Conservation (phyloP, 2,329 filamentous ascomycete genomes). For the Xylaria sp. region DNA sequence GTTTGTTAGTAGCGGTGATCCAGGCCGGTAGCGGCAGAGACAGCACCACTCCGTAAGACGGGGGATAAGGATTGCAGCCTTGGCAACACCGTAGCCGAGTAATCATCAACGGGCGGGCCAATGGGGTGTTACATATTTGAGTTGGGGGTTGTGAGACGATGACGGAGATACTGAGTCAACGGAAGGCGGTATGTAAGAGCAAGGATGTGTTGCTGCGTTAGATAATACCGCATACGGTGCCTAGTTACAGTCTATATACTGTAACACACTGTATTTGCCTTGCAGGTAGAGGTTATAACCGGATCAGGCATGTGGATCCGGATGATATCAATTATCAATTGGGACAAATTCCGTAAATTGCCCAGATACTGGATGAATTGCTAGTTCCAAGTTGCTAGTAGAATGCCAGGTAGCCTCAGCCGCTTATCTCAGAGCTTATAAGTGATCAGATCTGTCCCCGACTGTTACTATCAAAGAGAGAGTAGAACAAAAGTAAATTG, state of each 20-base stretch:
- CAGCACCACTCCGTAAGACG: constrained; percentile 16
- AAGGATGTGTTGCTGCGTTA: not conserved
- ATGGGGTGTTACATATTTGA: constrained; percentile 41
- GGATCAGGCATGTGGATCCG: constrained; percentile 28
- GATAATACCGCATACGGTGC: not conserved
- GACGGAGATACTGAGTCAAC: constrained; percentile 27
- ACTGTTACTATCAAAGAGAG: not conserved
- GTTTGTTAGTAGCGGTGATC: constrained; percentile 34
- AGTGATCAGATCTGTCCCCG: constrained; percentile 8
- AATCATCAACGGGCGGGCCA: constrained; percentile 41
- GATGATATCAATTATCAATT: constrained; percentile 41
- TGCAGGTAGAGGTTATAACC: constrained; percentile 4
- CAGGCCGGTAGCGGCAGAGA: constrained; percentile 30
- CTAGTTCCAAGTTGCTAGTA: constrained; percentile 15
- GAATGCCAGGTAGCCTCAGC: constrained; percentile 46
- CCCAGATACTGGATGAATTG: constrained; percentile 40
- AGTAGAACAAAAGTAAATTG: not conserved
- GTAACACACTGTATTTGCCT: not conserved
- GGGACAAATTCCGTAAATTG: constrained; percentile 46
- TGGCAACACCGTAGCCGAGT: constrained; percentile 40
- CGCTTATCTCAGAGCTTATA: constrained; percentile 17
- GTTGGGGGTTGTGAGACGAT: constrained; percentile 21
- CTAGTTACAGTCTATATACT: not conserved
- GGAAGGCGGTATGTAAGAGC: not conserved
- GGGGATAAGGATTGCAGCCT: constrained; percentile 39